Conservation (phyloP, 805 yeast genomes). For the Candida khao-thaluensis region DNA sequence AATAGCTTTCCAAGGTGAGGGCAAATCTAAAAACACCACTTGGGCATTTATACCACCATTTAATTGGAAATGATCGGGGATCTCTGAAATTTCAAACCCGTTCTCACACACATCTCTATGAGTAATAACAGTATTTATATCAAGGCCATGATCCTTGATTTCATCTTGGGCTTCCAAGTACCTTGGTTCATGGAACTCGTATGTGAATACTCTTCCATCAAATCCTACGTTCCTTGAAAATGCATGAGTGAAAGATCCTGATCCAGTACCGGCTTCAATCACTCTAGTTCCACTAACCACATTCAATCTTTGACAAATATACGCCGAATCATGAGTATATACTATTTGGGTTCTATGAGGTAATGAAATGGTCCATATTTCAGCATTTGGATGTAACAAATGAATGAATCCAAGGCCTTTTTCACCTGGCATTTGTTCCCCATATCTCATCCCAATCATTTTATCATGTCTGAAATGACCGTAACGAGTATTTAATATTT, state of each 20-base stretch:
- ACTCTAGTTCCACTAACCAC: slow-evolving; percentile 74
- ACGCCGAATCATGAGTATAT: slow-evolving; percentile 92
- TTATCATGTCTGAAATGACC: slow-evolving; percentile 84
- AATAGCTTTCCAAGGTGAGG: slow-evolving; percentile 96
- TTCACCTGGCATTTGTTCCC: slow-evolving; percentile 77
- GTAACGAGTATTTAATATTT: slow-evolving; percentile 74
- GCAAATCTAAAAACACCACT: slow-evolving; percentile 84
- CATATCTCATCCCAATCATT: slow-evolving; percentile 81
- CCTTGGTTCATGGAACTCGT: slow-evolving; percentile 88
- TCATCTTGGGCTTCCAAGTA: slow-evolving; percentile 76
- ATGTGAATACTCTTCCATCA: slow-evolving; percentile 70
- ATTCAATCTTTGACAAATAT: slow-evolving; percentile 77
- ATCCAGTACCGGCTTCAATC: slow-evolving; percentile 97
- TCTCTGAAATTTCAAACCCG: slow-evolving; percentile 62
- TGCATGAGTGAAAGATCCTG: slow-evolving; percentile 93
- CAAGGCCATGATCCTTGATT: slow-evolving; percentile 68
- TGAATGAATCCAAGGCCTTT: slow-evolving; percentile 85
- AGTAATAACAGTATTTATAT: slow-evolving; percentile 59
- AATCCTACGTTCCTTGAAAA: slow-evolving; percentile 73
- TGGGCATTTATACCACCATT: slow-evolving; percentile 53
- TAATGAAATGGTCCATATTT: slow-evolving; percentile 90
- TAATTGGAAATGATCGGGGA: slow-evolving; percentile 23
- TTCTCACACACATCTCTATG: slow-evolving; percentile 91
- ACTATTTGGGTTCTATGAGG: slow-evolving; percentile 99
- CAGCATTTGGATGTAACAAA: slow-evolving; percentile 88